phyloP scores from a whole-genome alignment of 2,329 filamentous ascomycete genomes.

The Botrytis cinerea region DNA sequence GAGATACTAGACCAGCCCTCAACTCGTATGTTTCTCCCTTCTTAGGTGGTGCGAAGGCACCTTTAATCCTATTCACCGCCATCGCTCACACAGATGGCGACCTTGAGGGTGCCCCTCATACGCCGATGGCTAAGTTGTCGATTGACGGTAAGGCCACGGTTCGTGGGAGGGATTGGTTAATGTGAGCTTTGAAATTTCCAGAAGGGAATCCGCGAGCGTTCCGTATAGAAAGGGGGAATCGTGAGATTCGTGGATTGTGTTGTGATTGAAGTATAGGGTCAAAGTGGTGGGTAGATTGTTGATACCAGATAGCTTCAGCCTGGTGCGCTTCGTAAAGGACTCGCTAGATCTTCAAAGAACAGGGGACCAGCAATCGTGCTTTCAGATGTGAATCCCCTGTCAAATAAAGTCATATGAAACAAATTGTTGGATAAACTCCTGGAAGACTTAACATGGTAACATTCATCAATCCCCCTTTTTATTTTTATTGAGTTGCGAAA shows the following conservation, averaged over 20 bases:
- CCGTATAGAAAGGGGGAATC: not conserved
- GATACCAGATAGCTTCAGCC: slow-evolving; percentile 22
- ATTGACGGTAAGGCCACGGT: slow-evolving; percentile 33
- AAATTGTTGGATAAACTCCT: slow-evolving; percentile 11
- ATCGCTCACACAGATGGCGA: slow-evolving; percentile 54
- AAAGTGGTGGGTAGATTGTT: slow-evolving; percentile 19
- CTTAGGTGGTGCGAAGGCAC: slow-evolving; percentile 86
- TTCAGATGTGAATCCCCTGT: slow-evolving; percentile 29
- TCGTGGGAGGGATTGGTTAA: slow-evolving; percentile 23
- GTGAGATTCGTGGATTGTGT: slow-evolving; percentile 9
- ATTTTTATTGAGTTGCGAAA: slow-evolving; percentile 10
- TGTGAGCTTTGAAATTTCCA: not conserved
- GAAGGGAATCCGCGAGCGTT: not conserved
- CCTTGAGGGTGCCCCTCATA: slow-evolving; percentile 44
- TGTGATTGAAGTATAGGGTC: slow-evolving; percentile 18
- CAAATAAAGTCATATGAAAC: slow-evolving; percentile 33
- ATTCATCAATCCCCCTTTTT: slow-evolving; percentile 14
- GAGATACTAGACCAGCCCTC: slow-evolving; percentile 90
- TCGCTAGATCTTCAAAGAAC: slow-evolving; percentile 24
- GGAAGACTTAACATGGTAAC: slow-evolving; percentile 33
- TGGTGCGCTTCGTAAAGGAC: slow-evolving; percentile 22
- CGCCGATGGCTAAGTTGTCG: slow-evolving; percentile 34
- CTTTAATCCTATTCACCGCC: slow-evolving; percentile 95
- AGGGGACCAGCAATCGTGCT: slow-evolving; percentile 24
- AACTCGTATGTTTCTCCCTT: slow-evolving; percentile 99